Conservation (phyloP, 345 rosid genomes). For the Conringia planisiliqua region DNA sequence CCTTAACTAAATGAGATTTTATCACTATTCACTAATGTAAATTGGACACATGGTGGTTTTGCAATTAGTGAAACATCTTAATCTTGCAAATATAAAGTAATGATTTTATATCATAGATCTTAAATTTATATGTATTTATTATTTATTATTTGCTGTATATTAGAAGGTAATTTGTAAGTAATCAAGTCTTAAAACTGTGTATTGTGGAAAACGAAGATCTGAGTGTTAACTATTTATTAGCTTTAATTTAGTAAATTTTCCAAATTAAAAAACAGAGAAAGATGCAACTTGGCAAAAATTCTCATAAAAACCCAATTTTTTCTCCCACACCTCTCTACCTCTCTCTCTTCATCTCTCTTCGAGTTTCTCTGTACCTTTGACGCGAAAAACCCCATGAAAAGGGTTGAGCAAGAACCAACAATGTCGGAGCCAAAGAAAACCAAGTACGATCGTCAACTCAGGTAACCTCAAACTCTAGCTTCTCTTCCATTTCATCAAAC, state of each 20-base stretch:
- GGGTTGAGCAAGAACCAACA: constrained; percentile 22
- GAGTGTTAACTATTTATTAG: neutral
- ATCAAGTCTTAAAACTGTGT: neutral
- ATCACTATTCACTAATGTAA: neutral
- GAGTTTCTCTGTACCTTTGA: neutral
- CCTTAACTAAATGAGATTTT: neutral
- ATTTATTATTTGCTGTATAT: too few species aligned
- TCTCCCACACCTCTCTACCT: constrained; percentile 11
- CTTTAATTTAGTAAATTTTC: neutral
- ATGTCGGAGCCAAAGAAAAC: constrained; percentile 75
- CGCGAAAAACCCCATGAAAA: constrained; percentile 7
- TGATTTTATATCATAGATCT: neutral
- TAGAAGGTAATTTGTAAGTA: neutral
- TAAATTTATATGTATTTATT: neutral
- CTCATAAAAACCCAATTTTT: neutral
- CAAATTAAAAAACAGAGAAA: neutral
- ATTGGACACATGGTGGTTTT: neutral
- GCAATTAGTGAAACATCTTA: neutral
- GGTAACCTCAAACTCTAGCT: constrained; percentile 36
- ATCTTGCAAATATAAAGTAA: neutral
- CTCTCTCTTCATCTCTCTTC: neutral
- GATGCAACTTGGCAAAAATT: neutral
- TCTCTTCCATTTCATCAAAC: neutral
- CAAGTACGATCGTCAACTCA: constrained; percentile 95
- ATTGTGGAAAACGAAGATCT: too few species aligned